Evolutionary conservation across 2,329 filamentous ascomycete genomes (phyloP), one percentile per base, ranked within the genome.

Genomic region (Zarea fungicola): DNA sequence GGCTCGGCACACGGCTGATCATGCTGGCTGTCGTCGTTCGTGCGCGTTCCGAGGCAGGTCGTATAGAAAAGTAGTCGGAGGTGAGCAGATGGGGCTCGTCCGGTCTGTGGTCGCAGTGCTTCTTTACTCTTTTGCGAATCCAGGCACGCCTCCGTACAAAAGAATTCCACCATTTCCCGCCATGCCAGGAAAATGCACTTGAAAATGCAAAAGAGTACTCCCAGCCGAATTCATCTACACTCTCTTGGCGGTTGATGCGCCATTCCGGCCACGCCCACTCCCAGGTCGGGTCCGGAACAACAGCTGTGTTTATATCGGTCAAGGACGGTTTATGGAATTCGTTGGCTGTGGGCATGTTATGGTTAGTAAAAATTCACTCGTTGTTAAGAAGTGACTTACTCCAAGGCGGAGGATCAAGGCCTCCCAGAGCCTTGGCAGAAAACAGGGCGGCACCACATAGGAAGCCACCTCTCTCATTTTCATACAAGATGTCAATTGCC

Each of bases 281-380:
- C 93, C 93, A 99, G 54, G 85, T 89, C 6, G 93, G 93, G 63
- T 99, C 93, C 0, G 93, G 93, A 2, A 96, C 81, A 65, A 96
- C 91, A 0, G 92, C 90, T 52, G 89, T 96, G 52, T 84, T 80
- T 54, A 92, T 95, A 62, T 77, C 70, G 9, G 80, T 84, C 10
- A 79, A 78, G 44, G 79, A 83, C 10, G 78, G 66, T 53, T 79
- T 80, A 56, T 82, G 74, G 21, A 72, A 78, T 18, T 69, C 69
- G 56, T 90, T 96, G 42, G 91, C 66, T 69, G 41, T 39, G 14
- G 31, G 13, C 19, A 9, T 5, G 6, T 42, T 56, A n/a, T 35
- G 34, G 9, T n/a, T 26, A 36, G 34, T 49, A 28, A n/a, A 34
- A 8, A 32, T 31, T 32, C 18, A 16, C 22, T 5, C 31, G 25